Conservation (phyloP, 345 rosid species). For the Euclidium syriacum region DNA sequence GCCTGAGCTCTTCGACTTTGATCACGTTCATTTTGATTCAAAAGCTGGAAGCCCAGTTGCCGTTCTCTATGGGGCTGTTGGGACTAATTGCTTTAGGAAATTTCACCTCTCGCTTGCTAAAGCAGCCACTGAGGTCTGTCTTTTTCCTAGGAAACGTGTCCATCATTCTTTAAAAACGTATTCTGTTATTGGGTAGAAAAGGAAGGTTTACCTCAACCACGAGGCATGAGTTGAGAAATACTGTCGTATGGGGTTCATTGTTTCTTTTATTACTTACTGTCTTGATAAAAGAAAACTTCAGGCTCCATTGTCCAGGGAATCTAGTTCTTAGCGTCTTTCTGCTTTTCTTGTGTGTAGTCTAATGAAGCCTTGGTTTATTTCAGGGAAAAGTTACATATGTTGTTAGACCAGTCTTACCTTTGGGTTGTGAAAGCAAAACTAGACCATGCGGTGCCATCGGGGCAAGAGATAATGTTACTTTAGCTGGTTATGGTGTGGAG, state of each 20-base stretch:
- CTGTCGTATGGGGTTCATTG: not conserved
- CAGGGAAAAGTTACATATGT: constrained; percentile 88
- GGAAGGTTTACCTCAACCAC: not conserved
- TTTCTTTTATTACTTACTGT: not conserved
- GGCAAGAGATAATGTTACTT: constrained; percentile 59
- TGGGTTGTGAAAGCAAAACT: constrained; percentile 70
- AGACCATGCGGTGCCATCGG: constrained; percentile 87
- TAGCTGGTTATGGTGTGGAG: constrained; percentile 99
- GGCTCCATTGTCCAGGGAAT: not conserved
- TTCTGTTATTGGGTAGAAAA: not conserved
- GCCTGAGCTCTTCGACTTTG: constrained; percentile 82
- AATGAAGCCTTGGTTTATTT: constrained; percentile 21
- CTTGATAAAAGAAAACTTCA: not conserved
- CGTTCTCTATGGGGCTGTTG: constrained; percentile 90
- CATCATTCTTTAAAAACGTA: not conserved
- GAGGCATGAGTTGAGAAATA: not conserved
- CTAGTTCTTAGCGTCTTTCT: not conserved
- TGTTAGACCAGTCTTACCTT: constrained; percentile 88
- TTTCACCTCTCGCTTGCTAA: constrained; percentile 61
- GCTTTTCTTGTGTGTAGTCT: constrained; percentile 10
- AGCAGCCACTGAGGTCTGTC: constrained; percentile 69
- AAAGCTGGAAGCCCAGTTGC: constrained; percentile 56
- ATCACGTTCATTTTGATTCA: constrained; percentile 68
- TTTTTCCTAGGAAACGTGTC: not conserved
- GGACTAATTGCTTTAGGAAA: constrained; percentile 72